Evolutionary conservation across 176 grass and related monocot genomes (phyloP).

Genomic region (Cenchrus americanus): DNA sequence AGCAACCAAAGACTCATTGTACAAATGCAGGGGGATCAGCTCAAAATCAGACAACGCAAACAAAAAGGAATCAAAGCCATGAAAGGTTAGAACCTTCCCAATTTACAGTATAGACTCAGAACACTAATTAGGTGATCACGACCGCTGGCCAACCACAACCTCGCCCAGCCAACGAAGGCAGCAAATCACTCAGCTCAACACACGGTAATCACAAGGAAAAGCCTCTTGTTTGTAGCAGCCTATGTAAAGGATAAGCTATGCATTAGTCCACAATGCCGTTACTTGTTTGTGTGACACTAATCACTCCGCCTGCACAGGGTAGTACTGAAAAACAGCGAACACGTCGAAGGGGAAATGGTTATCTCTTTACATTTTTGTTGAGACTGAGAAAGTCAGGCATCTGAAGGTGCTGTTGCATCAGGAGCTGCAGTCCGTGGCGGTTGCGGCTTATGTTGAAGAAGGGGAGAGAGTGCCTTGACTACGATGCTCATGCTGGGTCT

Average conservation of each 20-base stretch:
- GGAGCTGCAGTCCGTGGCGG: conserved; percentile 22
- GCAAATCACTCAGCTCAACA: conserved; percentile 2
- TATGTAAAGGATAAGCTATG: conserved; percentile 4
- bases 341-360: background rate
- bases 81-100: conserved; percentile 17
- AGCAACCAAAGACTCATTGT: background rate
- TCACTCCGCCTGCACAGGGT: background rate
- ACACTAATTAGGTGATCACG: conserved; percentile 18
- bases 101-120: conserved; percentile 14
- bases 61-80: conserved; percentile 18
- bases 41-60: conserved; percentile 20
- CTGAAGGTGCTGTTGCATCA: conserved; percentile 24
- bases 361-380: conserved; percentile 37
- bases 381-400: conserved; percentile 31
- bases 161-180: background rate
- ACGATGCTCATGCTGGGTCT: conserved; percentile 96
- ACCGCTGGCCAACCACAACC: conserved; percentile 14
- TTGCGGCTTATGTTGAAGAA: conserved; percentile 63
- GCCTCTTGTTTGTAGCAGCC: background rate
- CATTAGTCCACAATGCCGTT: conserved; percentile 2
- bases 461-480: conserved; percentile 80
- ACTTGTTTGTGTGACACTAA: background rate
- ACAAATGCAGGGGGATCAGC: background rate
- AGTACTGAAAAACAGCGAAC: background rate
- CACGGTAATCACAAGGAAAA: background rate